Conservation (phyloP, 1,284 basidiomycete species). For the Fomitopsis palustris region DNA sequence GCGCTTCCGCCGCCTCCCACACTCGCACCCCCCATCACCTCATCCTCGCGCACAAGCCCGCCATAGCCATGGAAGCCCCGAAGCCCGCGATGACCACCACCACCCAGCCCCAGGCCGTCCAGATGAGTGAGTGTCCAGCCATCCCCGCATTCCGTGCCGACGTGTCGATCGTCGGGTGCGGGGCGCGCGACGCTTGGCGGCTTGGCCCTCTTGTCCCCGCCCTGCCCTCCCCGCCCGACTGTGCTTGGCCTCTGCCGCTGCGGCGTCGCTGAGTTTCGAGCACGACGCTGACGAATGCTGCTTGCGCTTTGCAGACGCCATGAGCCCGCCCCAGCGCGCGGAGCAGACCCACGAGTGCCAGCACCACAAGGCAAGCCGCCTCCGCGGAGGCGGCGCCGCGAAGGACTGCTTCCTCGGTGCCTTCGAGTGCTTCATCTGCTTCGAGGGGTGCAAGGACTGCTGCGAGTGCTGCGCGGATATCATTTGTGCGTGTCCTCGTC, state of each 20-base stretch:
- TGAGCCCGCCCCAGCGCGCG: constrained; percentile 34
- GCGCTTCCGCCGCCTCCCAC: neutral
- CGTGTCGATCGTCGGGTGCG: neutral
- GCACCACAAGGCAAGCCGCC: constrained; percentile 41
- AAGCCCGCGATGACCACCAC: constrained; percentile 38
- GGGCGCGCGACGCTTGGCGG: neutral
- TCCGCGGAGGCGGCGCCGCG: constrained; percentile 60
- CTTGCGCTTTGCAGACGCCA: constrained; percentile 28
- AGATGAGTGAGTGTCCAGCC: constrained; percentile 45
- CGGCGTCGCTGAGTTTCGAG: neutral
- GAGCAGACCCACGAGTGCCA: constrained; percentile 33
- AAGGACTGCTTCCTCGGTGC: constrained; percentile 62
- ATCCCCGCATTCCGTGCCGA: neutral
- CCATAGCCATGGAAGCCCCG: constrained; percentile 27
- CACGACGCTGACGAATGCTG: neutral
- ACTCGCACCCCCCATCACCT: neutral
- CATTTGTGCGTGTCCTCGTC: constrained; percentile 32
- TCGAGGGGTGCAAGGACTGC: constrained; percentile 46
- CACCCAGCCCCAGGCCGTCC: constrained; percentile 46
- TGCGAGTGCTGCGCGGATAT: constrained; percentile 43
- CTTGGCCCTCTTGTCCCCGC: neutral
- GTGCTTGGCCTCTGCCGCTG: neutral
- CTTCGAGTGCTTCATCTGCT: constrained; percentile 64
- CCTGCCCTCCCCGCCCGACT: neutral
- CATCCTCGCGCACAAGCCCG: neutral